phyloP scores from a whole-genome alignment of 352 stramenopile species.

The Phytophthora vignae region DNA sequence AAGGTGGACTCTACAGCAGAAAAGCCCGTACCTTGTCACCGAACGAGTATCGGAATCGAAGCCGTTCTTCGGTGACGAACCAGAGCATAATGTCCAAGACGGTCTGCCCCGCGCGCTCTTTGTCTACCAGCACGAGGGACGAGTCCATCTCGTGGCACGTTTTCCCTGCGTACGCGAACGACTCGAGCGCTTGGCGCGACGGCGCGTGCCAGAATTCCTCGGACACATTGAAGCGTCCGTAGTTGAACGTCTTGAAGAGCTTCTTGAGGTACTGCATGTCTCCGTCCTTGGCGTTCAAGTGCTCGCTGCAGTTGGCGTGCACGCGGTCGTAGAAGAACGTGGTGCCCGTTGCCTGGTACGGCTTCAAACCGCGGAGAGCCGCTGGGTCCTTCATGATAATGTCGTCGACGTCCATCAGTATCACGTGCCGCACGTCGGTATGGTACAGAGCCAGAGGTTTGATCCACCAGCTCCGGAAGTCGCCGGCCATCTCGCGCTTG shows the following conservation, averaged over 20 bases:
- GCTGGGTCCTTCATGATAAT: conserved; percentile 28
- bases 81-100: conserved; percentile 33
- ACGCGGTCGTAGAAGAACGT: conserved; percentile 38
- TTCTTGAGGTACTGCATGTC: conserved; percentile 27
- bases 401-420: conserved; percentile 37
- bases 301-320: conserved; percentile 27
- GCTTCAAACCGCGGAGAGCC: conserved; percentile 13
- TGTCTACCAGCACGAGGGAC: conserved; percentile 30
- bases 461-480: conserved; percentile 33
- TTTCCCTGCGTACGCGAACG: conserved; percentile 29
- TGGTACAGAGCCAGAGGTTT: conserved; percentile 32
- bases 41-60: conserved; percentile 35
- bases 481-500: conserved; percentile 19
- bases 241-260: conserved; percentile 25
- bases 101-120: conserved; percentile 17
- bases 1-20: background rate
- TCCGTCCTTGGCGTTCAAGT: conserved; percentile 26
- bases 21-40: conserved; percentile 20
- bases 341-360: conserved; percentile 28
- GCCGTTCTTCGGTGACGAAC: conserved; percentile 36
- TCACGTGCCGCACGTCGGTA: conserved; percentile 27
- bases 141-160: conserved; percentile 38
- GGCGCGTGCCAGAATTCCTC: conserved; percentile 15
- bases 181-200: conserved; percentile 16
- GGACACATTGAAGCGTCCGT: conserved; percentile 25